Evolutionary conservation across 257 asterid species (phyloP).

Genomic region (Rehmannia glutinosa): DNA sequence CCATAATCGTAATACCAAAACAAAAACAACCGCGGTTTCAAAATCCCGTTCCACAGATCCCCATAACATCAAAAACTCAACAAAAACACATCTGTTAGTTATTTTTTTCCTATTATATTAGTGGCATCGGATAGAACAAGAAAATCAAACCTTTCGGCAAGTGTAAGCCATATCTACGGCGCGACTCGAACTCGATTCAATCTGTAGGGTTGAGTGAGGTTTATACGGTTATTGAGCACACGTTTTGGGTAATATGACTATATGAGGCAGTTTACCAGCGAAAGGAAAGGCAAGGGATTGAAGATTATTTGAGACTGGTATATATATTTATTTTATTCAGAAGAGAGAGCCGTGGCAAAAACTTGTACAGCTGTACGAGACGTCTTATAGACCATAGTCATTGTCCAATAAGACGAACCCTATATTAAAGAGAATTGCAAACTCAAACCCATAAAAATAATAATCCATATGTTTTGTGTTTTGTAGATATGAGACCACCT

Average conservation of each 20-base stretch:
- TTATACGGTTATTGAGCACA: background rate
- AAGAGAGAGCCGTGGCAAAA: too few species aligned
- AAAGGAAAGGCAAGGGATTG: background rate
- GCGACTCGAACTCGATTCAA: slow-evolving; percentile 7
- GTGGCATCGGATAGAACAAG: background rate
- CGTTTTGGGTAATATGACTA: too few species aligned
- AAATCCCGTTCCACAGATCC: slow-evolving; percentile 17
- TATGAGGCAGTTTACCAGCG: background rate
- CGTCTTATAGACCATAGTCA: too few species aligned
- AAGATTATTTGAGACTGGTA: background rate
- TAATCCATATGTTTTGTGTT: too few species aligned
- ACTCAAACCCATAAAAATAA: too few species aligned
- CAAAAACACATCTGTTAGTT: background rate
- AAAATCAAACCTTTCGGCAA: slow-evolving; percentile 20
- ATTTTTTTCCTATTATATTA: background rate
- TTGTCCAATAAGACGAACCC: too few species aligned
- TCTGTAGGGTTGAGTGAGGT: background rate
- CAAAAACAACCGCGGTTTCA: too few species aligned
- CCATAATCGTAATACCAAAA: background rate
- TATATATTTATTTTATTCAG: too few species aligned
- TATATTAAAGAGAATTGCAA: too few species aligned
- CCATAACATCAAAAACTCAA: background rate
- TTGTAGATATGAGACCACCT: too few species aligned
- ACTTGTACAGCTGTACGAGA: too few species aligned
- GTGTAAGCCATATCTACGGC: background rate